Base-by-base conservation (phyloP, 768 basidiomycete genomes). In the Panellus pusillus region DNA sequence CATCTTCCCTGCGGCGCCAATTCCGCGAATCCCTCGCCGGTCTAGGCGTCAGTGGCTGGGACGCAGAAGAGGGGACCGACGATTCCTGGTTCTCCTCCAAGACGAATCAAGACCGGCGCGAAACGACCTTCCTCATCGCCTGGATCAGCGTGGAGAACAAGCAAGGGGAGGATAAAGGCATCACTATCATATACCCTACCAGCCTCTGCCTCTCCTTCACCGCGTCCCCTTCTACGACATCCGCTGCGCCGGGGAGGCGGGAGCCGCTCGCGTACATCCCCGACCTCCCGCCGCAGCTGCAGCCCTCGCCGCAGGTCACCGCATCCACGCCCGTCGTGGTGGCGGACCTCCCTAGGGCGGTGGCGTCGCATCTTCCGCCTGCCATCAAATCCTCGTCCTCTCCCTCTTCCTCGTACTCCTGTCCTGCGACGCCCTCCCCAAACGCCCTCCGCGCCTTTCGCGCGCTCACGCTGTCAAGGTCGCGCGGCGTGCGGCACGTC, bases 81-180 rank as follows among this genome's bases (percentile, higher is more conserved):
- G 51, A 57, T 29, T 41, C 63, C 47, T 47, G 52, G 54, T 46
- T 61, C 57, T 52, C 63, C 48, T 53, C 42, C 54, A 35, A 61
- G 62, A 47, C 55, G 35, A 28, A 59, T 35, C 18, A 42, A n/a
- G 45, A 61, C 28, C 42, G 61, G 37, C 40, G 31, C 8, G 50
- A 63, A 42, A 50, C 60, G 14, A 56, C 63, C 15, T 89, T 82
- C 65, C 68, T 89, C 41, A 82, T 91, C 47, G 87, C 80, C 4
- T 91, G 86, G 84, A 75, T 91, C 35, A 79, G 77, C 29, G 85
- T 91, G 17, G 81, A 89, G 67, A 89, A 89, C 62, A 84, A 79
- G 57, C 88, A 87, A 58, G 88, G 87, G 29, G 89, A 91, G 65
- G 87, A 89, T 59, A 91, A 90, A 61, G 89, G 89, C 1, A 71